Base-by-base conservation (phyloP, 2,329 filamentous ascomycete genomes). In the Leptoxyphium fumago region DNA sequence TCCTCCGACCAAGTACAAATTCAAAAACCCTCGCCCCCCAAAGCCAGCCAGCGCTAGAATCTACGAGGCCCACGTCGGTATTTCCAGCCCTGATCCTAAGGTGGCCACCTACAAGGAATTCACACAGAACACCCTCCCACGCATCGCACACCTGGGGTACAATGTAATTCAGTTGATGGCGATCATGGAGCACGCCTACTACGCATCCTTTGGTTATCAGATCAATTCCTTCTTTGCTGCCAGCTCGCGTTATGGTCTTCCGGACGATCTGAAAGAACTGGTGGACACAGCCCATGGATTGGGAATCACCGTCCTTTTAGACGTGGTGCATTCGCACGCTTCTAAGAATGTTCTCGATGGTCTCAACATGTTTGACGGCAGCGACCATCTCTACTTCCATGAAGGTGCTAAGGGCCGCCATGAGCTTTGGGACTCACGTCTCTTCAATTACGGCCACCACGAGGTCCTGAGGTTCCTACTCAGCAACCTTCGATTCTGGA, bases 91-190 rank as follows among this genome's bases (percentile, higher is more conserved):
- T 1, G 89, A 96, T 51, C 77, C 82, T 49, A 80, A 78, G 52
- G 87, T 98, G 34, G 78, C 91, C 2, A 94, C 86, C 6, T 98
- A 94, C 75, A 94, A 95, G 64, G 88, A 98, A 66, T 98, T 98
- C 63, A 96, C 89, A 2, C 73, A 80, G 57, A 86, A 84, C 62
- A 87, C 94, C 74, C 75, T 98, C 7, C 88, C 89, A 13, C 78
- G 89, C 46, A 96, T 98, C 67, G 82, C 88, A 59, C 70, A 78
- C 50, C 71, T 96, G 38, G 91, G 89, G 36, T 98, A 98, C 71
- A 96, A 98, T 61, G 84, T 88, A 44, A 96, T 98, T 53, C 91
- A 98, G 62, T 73, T 98, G 50, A 98, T 98, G 91, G 91, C 91
- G 39, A 74, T 98, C 59, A 98, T 98, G 89, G 91, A 98, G 62